These are phyloP conservation scores for Herpetomonas samuelpessoai DNA, from an alignment of 208 protist genomes.

Conservation along the genomic window DNA sequence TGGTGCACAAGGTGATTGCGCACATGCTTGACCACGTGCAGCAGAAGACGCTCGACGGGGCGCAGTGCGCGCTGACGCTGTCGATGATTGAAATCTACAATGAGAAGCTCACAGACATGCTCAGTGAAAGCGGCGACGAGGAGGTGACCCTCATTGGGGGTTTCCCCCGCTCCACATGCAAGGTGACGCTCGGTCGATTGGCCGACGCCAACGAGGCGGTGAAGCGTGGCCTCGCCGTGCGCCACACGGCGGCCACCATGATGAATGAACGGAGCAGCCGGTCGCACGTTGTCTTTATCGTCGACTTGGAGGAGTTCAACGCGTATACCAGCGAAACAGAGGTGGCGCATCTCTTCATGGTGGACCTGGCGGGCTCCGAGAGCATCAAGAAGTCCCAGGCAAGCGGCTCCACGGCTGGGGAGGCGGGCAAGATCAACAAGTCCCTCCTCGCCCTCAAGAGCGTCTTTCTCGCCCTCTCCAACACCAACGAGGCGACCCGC, in stretches of 20 bases:
- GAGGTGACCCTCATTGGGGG: conserved; percentile 83
- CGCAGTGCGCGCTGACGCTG: conserved; percentile 83
- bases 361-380: conserved; percentile 96
- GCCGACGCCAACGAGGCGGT: conserved; percentile 78
- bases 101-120: conserved; percentile 89
- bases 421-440: conserved; percentile 93
- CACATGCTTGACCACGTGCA: conserved; percentile 91
- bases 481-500: conserved; percentile 75
- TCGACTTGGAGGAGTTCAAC: conserved; percentile 87
- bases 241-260: conserved; percentile 89
- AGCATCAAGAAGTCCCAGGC: conserved; percentile 92
- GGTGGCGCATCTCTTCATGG: conserved; percentile 94
- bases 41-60: conserved; percentile 75
- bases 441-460: conserved; percentile 93
- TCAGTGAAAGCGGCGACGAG: conserved; percentile 71
- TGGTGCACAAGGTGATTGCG: conserved; percentile 90
- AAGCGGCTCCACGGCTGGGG: conserved; percentile 74
- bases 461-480: conserved; percentile 88
- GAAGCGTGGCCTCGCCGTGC: conserved; percentile 55
- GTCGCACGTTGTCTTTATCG: conserved; percentile 97
- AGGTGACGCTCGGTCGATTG: conserved; percentile 64
- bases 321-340: conserved; percentile 86
- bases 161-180: conserved; percentile 72
- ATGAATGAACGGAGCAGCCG: conserved; percentile 97
- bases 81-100: conserved; percentile 95